These are phyloP conservation scores for Suillus luteus DNA, from an alignment of 768 basidiomycete genomes.

Conservation along the genomic window DNA sequence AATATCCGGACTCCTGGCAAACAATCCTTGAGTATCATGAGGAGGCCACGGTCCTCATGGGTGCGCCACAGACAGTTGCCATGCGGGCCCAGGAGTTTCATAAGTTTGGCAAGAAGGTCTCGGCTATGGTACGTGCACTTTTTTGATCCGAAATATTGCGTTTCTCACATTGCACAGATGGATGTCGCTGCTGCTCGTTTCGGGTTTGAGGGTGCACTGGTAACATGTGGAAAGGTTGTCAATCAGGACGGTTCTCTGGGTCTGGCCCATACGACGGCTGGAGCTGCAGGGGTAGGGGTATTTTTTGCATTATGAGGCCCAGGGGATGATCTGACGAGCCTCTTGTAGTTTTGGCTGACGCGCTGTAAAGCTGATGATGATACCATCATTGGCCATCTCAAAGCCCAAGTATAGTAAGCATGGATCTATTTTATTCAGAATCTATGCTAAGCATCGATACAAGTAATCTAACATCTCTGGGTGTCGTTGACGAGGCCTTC, in stretches of 20 bases:
- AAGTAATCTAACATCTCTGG: background rate
- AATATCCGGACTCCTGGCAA: background rate
- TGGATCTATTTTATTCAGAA: background rate
- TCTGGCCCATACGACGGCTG: conserved; percentile 2
- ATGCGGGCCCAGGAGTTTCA: background rate
- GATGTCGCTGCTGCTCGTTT: conserved; percentile 3
- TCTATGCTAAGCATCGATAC: background rate
- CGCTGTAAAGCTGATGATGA: conserved; percentile 5
- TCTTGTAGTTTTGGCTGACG: conserved; percentile 10
- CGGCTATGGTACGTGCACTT: background rate
- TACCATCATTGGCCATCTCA: conserved; percentile 13
- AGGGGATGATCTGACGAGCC: background rate
- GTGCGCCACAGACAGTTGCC: background rate
- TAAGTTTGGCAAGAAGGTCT: conserved; percentile 1
- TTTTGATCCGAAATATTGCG: background rate
- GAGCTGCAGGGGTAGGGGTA: background rate
- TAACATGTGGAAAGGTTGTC: conserved; percentile 14
- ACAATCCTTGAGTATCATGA: background rate
- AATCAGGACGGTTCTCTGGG: conserved; percentile 11
- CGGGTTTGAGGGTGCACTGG: conserved; percentile 14
- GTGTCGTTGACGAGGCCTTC: background rate
- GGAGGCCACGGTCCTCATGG: background rate
- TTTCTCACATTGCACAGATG: background rate
- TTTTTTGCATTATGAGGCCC: background rate
- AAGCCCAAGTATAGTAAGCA: conserved; percentile 17